These are phyloP conservation scores for Apiotrichum brassicae DNA, from an alignment of 1,284 basidiomycete genomes.

Conservation along the genomic window DNA sequence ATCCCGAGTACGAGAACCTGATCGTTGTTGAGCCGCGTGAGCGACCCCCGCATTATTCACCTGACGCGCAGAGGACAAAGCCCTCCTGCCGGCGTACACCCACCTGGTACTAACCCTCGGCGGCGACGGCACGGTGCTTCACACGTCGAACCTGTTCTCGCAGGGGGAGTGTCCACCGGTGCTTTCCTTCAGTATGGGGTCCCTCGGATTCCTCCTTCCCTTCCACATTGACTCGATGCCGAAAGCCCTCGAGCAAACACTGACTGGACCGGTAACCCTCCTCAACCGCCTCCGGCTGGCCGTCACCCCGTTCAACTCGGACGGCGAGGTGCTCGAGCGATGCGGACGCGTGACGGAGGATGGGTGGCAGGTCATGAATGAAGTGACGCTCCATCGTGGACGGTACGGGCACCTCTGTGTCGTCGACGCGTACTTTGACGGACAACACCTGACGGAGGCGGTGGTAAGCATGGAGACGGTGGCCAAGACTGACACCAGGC, in stretches of 20 bases:
- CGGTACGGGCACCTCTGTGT: conserved; percentile 86
- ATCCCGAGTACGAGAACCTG: conserved; percentile 30
- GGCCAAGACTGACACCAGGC: conserved; percentile 53
- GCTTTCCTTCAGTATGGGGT: conserved; percentile 92
- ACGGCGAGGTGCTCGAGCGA: conserved; percentile 54
- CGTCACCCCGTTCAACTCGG: conserved; percentile 64
- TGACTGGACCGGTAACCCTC: conserved; percentile 51
- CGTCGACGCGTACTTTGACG: conserved; percentile 92
- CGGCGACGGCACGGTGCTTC: conserved; percentile 92
- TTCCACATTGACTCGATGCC: conserved; percentile 58
- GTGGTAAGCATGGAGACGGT: conserved; percentile 59
- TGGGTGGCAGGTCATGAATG: conserved; percentile 98
- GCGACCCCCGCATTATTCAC: not conserved
- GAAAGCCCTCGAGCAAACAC: conserved; percentile 69
- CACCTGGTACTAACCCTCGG: conserved; percentile 88
- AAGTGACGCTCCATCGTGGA: conserved; percentile 86
- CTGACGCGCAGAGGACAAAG: conserved; percentile 17
- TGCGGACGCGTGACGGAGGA: conserved; percentile 19
- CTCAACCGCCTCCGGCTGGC: conserved; percentile 79
- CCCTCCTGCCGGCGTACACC: conserved; percentile 42
- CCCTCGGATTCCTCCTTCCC: conserved; percentile 85
- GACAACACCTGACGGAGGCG: conserved; percentile 88
- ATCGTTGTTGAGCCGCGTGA: conserved; percentile 25
- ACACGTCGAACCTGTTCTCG: conserved; percentile 87
- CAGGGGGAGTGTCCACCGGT: conserved; percentile 83